Conservation (phyloP, 2,329 filamentous ascomycete species). For the Verticillium nonalfalfae region DNA sequence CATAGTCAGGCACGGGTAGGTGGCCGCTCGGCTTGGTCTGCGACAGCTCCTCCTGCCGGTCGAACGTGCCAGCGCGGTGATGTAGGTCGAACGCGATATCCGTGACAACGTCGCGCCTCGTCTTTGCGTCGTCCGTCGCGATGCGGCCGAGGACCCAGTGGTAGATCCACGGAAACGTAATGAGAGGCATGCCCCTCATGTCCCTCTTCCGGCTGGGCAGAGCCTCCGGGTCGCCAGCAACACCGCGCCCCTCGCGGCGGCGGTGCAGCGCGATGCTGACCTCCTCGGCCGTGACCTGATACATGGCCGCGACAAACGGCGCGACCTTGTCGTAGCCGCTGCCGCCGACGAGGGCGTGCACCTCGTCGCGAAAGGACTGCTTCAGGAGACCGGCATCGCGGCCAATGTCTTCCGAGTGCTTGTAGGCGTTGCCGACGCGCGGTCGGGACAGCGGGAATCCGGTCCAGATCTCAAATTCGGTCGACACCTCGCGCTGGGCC, state of each 20-base stretch:
- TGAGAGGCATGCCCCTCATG: slow-evolving; percentile 63
- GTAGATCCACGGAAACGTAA: slow-evolving; percentile 94
- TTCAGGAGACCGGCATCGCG: slow-evolving; percentile 60
- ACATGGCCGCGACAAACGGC: slow-evolving; percentile 81
- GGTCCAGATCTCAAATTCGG: slow-evolving; percentile 89
- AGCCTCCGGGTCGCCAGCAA: neutral
- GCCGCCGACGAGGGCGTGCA: slow-evolving; percentile 58
- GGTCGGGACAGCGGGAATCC: slow-evolving; percentile 76
- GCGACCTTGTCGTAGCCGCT: slow-evolving; percentile 55
- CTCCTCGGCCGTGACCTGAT: slow-evolving; percentile 71
- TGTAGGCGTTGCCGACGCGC: slow-evolving; percentile 70
- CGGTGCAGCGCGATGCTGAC: slow-evolving; percentile 48
- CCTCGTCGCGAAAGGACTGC: slow-evolving; percentile 60
- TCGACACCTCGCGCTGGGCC: slow-evolving; percentile 74
- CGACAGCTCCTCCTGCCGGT: neutral
- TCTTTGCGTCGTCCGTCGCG: slow-evolving; percentile 32
- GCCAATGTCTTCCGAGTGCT: slow-evolving; percentile 77
- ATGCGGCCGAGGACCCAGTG: slow-evolving; percentile 64
- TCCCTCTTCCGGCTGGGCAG: slow-evolving; percentile 5
- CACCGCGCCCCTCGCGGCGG: slow-evolving; percentile 7
- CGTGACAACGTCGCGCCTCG: neutral
- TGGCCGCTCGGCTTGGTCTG: neutral
- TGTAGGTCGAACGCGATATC: neutral
- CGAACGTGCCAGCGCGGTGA: neutral
- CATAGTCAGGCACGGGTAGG: neutral